A percentile compares a stretch with the other conserved stretches of the same genome.
Conservation (phyloP, 108 stramenopile species). For the Cyclotella choctawhatcheeana region DNA sequence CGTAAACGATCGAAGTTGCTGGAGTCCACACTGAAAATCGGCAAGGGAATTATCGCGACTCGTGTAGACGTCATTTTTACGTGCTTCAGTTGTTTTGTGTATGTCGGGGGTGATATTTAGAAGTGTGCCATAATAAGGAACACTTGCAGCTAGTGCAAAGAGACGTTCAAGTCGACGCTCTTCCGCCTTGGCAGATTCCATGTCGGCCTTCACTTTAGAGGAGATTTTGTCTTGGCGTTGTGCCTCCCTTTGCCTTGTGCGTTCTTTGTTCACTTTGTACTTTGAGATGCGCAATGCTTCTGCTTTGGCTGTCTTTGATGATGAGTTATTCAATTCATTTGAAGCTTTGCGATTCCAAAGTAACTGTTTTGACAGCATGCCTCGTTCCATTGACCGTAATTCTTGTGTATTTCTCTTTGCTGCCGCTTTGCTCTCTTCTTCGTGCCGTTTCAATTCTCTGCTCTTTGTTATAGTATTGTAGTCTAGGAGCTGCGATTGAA, state of each 20-base stretch:
- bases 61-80: constrained; percentile 45
- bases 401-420: constrained; percentile 5
- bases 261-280: constrained; percentile 1
- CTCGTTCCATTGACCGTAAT: constrained; percentile 1
- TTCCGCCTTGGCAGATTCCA: constrained; percentile 26
- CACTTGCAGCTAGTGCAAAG: constrained; percentile 40
- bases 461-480: too few relatives aligned
- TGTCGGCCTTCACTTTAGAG: constrained; percentile 4
- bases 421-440: too few relatives aligned
- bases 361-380: constrained; percentile 5
- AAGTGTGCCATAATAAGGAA: constrained; percentile 49
- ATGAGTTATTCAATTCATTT: neutral
- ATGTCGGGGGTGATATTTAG: constrained; percentile 32
- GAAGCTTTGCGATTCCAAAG: constrained; percentile 15
- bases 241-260: constrained; percentile 15
- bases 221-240: constrained; percentile 9
- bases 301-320: neutral
- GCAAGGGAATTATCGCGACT: constrained; percentile 26
- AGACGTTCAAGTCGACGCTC: constrained; percentile 36
- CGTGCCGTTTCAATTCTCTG: too few relatives aligned
- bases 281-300: constrained; percentile 16
- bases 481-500: neutral
- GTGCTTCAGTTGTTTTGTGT: constrained; percentile 45
- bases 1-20: constrained; percentile 36
- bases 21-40: constrained; percentile 46